A percentile compares a stretch with the other conserved stretches of the same genome.
Conservation (phyloP, 148 eudicot genomes). For the Vaccinium darrowii region DNA sequence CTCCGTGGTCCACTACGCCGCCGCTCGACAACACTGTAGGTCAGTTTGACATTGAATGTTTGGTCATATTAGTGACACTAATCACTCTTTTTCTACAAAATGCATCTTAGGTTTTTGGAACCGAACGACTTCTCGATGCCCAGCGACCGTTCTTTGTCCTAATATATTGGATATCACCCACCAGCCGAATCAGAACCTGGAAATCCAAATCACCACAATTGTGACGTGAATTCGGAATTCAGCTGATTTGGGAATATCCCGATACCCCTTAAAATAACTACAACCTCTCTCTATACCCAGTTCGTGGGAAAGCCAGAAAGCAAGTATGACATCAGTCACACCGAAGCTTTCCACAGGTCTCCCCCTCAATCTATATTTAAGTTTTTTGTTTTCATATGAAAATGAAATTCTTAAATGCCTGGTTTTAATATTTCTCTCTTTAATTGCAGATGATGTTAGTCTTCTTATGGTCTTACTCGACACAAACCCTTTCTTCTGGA, state of each 20-base stretch:
- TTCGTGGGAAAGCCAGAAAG: too few relatives aligned
- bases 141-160: not conserved
- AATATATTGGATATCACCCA: not conserved
- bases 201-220: not conserved
- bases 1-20: not conserved
- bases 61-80: not conserved
- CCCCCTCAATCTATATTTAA: not conserved
- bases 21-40: not conserved
- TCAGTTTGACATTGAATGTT: not conserved
- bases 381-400: not conserved
- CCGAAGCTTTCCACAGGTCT: slow-evolving; percentile 46
- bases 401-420: too few relatives aligned
- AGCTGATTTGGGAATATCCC: not conserved
- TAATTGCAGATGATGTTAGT: slow-evolving; percentile 81
- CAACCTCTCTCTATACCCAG: too few relatives aligned
- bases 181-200: not conserved
- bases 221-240: not conserved
- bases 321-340: slow-evolving; percentile 38
- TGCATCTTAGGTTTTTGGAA: not conserved
- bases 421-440: not conserved
- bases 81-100: not conserved
- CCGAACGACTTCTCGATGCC: not conserved
- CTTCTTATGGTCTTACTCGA: slow-evolving; percentile 73
- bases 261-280: too few relatives aligned
- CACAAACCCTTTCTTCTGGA: slow-evolving; percentile 86